Percentiles rank a stretch among this genome's conserved stretches.
Evolutionary conservation across 2,329 filamentous ascomycete species (phyloP).

Genomic region (Diaporthe ampelina): DNA sequence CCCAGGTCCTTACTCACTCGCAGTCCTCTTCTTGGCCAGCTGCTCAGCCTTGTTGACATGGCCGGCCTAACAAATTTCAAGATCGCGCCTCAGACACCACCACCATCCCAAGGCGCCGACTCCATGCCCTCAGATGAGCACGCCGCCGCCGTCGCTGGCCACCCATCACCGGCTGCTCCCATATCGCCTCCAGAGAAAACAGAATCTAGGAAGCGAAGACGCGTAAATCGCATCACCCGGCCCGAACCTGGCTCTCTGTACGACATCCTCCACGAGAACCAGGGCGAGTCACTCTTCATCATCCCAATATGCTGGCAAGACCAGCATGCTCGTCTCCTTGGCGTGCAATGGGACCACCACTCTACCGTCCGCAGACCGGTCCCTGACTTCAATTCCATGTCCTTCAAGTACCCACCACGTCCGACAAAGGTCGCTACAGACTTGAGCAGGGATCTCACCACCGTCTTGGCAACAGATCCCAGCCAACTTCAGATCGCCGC

Average conservation of each 20-base stretch:
- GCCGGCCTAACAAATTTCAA: conserved; percentile 20
- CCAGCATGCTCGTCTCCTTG: conserved; percentile 62
- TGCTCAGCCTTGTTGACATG: conserved; percentile 38
- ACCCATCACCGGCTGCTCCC: conserved; percentile 3
- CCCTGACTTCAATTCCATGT: conserved; percentile 47
- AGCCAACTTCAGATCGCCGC: conserved; percentile 53
- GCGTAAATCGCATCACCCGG: conserved; percentile 51
- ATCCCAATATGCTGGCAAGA: conserved; percentile 71
- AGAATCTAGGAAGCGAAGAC: conserved; percentile 44
- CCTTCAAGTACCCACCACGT: conserved; percentile 33
- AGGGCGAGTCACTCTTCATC: conserved; percentile 63
- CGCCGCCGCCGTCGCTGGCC: background rate
- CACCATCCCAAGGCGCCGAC: conserved; percentile 22
- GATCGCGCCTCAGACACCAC: conserved; percentile 13
- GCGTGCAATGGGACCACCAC: conserved; percentile 60
- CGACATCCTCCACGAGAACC: conserved; percentile 64
- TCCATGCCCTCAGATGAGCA: background rate
- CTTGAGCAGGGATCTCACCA: conserved; percentile 60
- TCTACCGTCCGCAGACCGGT: conserved; percentile 58
- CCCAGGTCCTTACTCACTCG: conserved; percentile 34
- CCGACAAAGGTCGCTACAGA: conserved; percentile 59
- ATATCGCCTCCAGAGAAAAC: conserved; percentile 27
- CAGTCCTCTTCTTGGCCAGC: conserved; percentile 39
- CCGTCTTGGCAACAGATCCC: conserved; percentile 54
- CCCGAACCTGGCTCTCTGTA: conserved; percentile 65